phyloP scores from a whole-genome alignment of 768 basidiomycete genomes.

The Leccinum disarticulatum region DNA sequence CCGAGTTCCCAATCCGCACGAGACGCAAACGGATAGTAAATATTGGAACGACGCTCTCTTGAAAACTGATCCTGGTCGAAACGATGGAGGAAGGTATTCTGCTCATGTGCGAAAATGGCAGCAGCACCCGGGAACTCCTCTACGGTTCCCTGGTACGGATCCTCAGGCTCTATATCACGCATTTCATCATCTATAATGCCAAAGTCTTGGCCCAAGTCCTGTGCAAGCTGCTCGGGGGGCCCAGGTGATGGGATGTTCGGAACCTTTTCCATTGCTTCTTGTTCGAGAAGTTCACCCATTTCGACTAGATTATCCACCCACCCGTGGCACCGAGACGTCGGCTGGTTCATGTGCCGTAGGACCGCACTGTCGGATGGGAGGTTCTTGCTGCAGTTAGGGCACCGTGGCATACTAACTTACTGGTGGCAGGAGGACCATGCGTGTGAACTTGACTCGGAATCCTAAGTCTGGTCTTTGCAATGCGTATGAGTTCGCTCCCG shows the following conservation, averaged over 20 bases:
- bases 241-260: neutral
- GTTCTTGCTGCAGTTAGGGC: constrained; percentile 1
- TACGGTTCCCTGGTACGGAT: neutral
- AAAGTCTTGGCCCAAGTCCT: neutral
- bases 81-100: neutral
- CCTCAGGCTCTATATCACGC: neutral
- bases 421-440: neutral
- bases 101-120: neutral
- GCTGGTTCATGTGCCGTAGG: neutral
- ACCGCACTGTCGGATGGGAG: neutral
- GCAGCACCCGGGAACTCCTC: neutral
- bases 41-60: neutral
- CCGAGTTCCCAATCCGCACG: neutral
- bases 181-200: neutral
- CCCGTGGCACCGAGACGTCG: neutral
- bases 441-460: neutral
- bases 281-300: neutral
- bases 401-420: neutral
- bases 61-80: neutral
- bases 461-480: too few relatives aligned
- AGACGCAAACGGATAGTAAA: neutral
- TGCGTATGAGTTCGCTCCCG: too few relatives aligned
- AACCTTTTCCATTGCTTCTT: neutral
- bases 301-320: constrained; percentile 1
- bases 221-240: neutral